Conservation (phyloP, 2,329 filamentous ascomycete genomes). For the Talaromyces sp. region DNA sequence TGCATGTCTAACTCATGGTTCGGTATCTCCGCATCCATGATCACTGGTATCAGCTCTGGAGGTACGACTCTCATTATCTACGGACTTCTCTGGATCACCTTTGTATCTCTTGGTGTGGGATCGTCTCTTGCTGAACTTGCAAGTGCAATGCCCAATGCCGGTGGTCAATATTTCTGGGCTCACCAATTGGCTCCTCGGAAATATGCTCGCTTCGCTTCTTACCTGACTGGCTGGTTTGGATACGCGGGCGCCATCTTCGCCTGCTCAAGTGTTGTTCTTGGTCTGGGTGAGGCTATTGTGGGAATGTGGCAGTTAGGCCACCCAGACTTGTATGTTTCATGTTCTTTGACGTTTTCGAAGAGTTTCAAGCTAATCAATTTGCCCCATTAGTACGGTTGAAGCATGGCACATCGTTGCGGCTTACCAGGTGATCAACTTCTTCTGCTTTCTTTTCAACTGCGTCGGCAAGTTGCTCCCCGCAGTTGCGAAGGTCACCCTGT, state of each 20-base stretch:
- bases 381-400: conserved; percentile 15
- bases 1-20: conserved; percentile 57
- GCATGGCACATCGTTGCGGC: conserved; percentile 46
- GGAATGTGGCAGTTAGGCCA: conserved; percentile 57
- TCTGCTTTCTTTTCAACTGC: conserved; percentile 55
- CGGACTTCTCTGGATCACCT: conserved; percentile 51
- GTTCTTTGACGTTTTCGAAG: conserved; percentile 17
- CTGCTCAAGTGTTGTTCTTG: conserved; percentile 55
- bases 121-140: conserved; percentile 41
- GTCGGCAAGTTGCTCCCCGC: conserved; percentile 36
- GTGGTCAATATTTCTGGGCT: conserved; percentile 57
- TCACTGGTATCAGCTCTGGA: conserved; percentile 55
- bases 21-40: conserved; percentile 52
- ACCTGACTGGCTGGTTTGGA: conserved; percentile 55
- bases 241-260: conserved; percentile 60
- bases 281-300: conserved; percentile 51
- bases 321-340: conserved; percentile 50
- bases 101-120: conserved; percentile 51
- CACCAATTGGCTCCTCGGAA: conserved; percentile 51
- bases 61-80: conserved; percentile 54
- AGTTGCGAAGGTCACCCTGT: conserved; percentile 37
- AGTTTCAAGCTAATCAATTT: too few species aligned
- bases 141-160: conserved; percentile 54
- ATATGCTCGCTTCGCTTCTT: conserved; percentile 50
- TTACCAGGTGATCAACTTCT: conserved; percentile 52